Evolutionary conservation across 805 yeast genomes (phyloP).

Genomic region (Kurtzmaniella fragi): DNA sequence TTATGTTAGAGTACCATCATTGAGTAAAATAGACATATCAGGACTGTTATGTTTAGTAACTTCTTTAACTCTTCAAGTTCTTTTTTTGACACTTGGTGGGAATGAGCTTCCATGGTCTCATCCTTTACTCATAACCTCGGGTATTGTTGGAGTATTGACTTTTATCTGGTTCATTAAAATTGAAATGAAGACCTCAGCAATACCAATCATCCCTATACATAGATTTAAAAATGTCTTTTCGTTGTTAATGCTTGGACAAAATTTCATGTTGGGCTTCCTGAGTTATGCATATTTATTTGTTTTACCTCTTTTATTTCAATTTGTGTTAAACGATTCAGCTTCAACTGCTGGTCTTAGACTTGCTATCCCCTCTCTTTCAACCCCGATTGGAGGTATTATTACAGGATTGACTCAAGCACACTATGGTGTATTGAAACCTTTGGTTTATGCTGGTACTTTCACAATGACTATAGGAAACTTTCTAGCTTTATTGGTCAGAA

Average conservation of each 20-base stretch:
- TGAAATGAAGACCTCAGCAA: conserved; percentile 18
- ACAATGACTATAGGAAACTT: conserved; percentile 33
- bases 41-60: conserved; percentile 28
- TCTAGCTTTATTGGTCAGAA: conserved; percentile 17
- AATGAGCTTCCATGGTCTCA: conserved; percentile 14
- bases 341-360: conserved; percentile 38
- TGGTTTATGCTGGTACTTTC: conserved; percentile 28
- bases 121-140: conserved; percentile 8
- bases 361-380: conserved; percentile 35
- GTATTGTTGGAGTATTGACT: conserved; percentile 7
- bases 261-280: conserved; percentile 33
- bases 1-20: conserved; percentile 3
- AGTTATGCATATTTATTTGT: conserved; percentile 37
- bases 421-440: conserved; percentile 16
- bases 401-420: conserved; percentile 36
- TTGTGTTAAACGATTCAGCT: conserved; percentile 35
- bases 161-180: conserved; percentile 11
- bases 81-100: conserved; percentile 21
- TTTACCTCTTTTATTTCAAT: conserved; percentile 38
- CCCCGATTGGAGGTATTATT: conserved; percentile 39
- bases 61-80: conserved; percentile 26
- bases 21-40: conserved; percentile 24
- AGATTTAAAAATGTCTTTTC: conserved; percentile 18
- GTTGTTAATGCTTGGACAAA: conserved; percentile 19
- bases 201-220: conserved; percentile 29